Evolutionary conservation across 345 rosid genomes (phyloP).

Genomic region (Syzygium aromaticum): DNA sequence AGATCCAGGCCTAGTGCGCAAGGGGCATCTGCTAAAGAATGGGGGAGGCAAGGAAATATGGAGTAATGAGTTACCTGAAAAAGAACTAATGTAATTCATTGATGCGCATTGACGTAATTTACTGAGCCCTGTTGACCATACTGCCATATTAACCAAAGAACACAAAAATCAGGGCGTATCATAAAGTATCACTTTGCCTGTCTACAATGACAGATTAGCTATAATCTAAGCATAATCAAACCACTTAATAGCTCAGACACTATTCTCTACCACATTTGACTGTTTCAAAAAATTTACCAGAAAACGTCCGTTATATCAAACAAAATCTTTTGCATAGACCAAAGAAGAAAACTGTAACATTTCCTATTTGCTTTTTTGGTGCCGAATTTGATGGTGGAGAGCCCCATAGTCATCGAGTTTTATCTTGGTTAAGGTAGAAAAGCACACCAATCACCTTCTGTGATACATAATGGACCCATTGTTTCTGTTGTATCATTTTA

Average conservation of each 20-base stretch:
- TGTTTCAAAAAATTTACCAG: not conserved
- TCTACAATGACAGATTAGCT: not conserved
- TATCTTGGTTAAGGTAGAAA: not conserved
- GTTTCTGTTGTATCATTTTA: not conserved
- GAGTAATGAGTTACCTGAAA: not conserved
- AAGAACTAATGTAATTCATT: not conserved
- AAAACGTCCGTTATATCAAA: not conserved
- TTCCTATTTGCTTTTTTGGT: not conserved
- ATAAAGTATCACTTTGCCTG: not conserved
- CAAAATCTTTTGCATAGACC: not conserved
- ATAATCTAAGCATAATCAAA: not conserved
- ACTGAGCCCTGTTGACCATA: slow-evolving; percentile 31
- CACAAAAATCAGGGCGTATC: not conserved
- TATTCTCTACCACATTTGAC: not conserved
- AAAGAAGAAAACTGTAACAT: not conserved
- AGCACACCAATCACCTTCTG: not conserved
- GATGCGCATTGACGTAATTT: slow-evolving; percentile 33
- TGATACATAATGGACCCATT: not conserved
- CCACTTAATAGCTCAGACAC: not conserved
- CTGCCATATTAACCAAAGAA: slow-evolving; percentile 18
- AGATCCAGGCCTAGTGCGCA: not conserved
- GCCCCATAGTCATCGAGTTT: not conserved
- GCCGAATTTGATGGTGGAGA: not conserved
- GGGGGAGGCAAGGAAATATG: not conserved
- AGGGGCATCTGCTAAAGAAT: not conserved